Percentiles rank a stretch among this genome's conserved stretches.
phyloP scores from a whole-genome alignment of 768 basidiomycete genomes.

The Dictyophora rubrovolvata region DNA sequence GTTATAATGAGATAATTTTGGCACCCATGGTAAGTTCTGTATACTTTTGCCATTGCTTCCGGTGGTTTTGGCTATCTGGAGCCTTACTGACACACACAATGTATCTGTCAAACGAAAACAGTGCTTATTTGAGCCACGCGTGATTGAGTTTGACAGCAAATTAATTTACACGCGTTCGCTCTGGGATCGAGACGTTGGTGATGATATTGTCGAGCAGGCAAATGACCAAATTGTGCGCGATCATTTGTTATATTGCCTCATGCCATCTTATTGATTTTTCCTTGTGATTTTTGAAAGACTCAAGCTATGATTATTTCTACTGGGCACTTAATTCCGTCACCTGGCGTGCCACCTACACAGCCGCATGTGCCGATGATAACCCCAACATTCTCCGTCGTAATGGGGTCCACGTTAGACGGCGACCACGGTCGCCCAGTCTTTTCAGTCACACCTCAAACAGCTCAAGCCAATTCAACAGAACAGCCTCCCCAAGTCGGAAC shows the following conservation, averaged over 20 bases:
- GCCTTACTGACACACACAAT: neutral
- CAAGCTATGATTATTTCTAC: conserved; percentile 88
- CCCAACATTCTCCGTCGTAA: conserved; percentile 12
- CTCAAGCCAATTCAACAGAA: neutral
- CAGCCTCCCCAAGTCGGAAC: neutral
- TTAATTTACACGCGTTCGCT: conserved; percentile 37
- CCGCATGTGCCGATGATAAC: conserved; percentile 18
- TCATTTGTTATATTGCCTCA: neutral
- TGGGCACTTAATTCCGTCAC: conserved; percentile 54
- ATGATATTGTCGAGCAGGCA: conserved; percentile 50
- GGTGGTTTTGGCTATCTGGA: neutral
- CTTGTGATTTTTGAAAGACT: conserved; percentile 38
- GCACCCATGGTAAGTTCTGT: conserved; percentile 71
- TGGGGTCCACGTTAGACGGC: conserved; percentile 13
- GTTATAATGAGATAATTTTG: conserved; percentile 91
- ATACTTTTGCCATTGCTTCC: neutral
- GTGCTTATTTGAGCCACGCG: conserved; percentile 89
- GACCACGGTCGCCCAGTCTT: conserved; percentile 6
- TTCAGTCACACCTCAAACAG: conserved; percentile 8
- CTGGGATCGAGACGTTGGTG: conserved; percentile 54
- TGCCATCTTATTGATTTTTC: conserved; percentile 39
- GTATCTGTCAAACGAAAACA: conserved; percentile 21
- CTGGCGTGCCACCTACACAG: conserved; percentile 11
- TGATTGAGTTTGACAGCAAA: conserved; percentile 84
- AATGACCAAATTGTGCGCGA: conserved; percentile 33